Evolutionary conservation across 2,329 filamentous ascomycete genomes (phyloP).

Genomic region (Epichloe uncinata): DNA sequence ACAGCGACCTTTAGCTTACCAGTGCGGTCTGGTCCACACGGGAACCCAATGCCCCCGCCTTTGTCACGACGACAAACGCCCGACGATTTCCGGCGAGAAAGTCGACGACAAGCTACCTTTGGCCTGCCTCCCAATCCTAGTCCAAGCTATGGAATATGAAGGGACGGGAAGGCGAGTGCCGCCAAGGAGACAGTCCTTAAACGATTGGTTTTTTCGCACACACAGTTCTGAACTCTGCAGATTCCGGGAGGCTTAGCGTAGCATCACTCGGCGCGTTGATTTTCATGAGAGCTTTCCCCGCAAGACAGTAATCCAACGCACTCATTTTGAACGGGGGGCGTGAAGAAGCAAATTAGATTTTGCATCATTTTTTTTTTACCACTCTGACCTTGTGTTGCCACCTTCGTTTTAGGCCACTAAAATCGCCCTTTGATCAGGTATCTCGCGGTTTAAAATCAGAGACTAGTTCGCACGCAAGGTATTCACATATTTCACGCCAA

Average conservation of each 20-base stretch:
- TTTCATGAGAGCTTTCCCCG: constrained; percentile 8
- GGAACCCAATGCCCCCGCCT: constrained; percentile 46
- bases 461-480: neutral
- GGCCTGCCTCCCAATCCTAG: constrained; percentile 31
- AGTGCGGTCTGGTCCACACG: constrained; percentile 47
- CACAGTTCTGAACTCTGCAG: constrained; percentile 4
- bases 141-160: constrained; percentile 22
- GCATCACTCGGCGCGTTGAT: constrained; percentile 22
- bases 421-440: too few relatives aligned
- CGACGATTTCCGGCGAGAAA: constrained; percentile 39
- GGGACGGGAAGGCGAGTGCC: neutral
- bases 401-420: neutral
- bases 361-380: neutral
- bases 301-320: constrained; percentile 3
- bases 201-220: neutral
- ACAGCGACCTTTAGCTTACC: constrained; percentile 47
- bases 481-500: neutral
- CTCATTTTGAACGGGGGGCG: neutral
- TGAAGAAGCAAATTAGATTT: neutral
- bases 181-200: neutral
- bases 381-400: neutral
- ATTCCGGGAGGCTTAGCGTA: constrained; percentile 13
- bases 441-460: neutral
- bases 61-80: constrained; percentile 43
- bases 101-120: constrained; percentile 40